These are phyloP conservation scores for Schrenkiella parvula DNA, from an alignment of 345 rosid genomes.

Conservation along the genomic window DNA sequence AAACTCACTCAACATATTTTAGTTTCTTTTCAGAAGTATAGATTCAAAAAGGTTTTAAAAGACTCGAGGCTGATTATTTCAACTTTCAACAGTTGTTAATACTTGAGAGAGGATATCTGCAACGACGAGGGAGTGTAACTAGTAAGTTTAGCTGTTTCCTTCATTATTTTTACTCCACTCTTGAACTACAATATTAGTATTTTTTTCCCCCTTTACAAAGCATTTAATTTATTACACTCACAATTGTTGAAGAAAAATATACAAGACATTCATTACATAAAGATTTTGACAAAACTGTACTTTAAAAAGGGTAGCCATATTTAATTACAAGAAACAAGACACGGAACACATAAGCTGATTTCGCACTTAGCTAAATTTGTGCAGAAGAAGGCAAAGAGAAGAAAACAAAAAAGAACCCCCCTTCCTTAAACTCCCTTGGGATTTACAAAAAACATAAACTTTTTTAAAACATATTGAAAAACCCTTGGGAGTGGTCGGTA, in stretches of 20 bases:
- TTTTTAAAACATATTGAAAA: neutral
- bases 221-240: neutral
- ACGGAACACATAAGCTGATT: neutral
- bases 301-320: neutral
- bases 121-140: neutral
- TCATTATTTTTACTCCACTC: neutral
- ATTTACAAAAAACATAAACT: too few species aligned
- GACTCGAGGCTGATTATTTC: neutral
- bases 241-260: neutral
- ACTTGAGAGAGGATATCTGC: neutral
- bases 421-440: slow-evolving; percentile 12
- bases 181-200: too few species aligned
- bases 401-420: neutral
- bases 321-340: slow-evolving; percentile 6
- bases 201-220: neutral
- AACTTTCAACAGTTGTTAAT: neutral
- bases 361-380: slow-evolving; percentile 7
- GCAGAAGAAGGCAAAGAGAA: neutral
- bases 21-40: too few species aligned
- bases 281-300: neutral
- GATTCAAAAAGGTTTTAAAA: neutral
- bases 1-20: neutral
- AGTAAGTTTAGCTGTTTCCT: neutral
- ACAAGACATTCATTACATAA: neutral
- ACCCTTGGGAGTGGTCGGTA: neutral